A percentile compares a stretch with the other conserved stretches of the same genome.
Evolutionary conservation across 257 asterid genomes (phyloP).

Genomic region (Nicotiana benthamiana): DNA sequence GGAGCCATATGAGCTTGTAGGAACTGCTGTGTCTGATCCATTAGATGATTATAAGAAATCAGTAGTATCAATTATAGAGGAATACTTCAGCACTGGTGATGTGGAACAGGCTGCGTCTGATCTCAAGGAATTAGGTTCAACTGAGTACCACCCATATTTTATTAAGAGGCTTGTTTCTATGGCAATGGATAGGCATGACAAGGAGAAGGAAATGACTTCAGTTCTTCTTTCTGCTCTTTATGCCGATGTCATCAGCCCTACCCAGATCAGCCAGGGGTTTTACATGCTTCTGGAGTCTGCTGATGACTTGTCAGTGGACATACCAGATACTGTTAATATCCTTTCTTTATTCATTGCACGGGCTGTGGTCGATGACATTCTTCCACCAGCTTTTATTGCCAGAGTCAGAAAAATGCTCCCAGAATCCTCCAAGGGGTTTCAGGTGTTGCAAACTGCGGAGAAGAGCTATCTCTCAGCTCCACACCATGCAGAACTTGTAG

Average conservation of each 20-base stretch:
- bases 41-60: slow-evolving; percentile 72
- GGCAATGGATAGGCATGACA: slow-evolving; percentile 93
- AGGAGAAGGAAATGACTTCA: slow-evolving; percentile 98
- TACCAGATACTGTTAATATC: slow-evolving; percentile 81
- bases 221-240: slow-evolving; percentile 88
- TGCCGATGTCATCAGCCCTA: slow-evolving; percentile 64
- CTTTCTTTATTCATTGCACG: slow-evolving; percentile 85
- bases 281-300: slow-evolving; percentile 86
- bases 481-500: slow-evolving; percentile 97
- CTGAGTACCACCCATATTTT: slow-evolving; percentile 85
- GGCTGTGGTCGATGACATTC: slow-evolving; percentile 92
- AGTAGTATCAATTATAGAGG: slow-evolving; percentile 75
- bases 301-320: slow-evolving; percentile 87
- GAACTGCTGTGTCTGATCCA: slow-evolving; percentile 54
- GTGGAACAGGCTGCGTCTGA: slow-evolving; percentile 79
- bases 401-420: slow-evolving; percentile 61
- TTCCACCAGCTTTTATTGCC: slow-evolving; percentile 86
- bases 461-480: slow-evolving; percentile 97
- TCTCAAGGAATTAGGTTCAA: slow-evolving; percentile 74
- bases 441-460: slow-evolving; percentile 70
- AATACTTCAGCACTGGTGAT: slow-evolving; percentile 80
- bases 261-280: slow-evolving; percentile 78
- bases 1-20: slow-evolving; percentile 96
- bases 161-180: slow-evolving; percentile 85
- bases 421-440: slow-evolving; percentile 68